Percentiles rank a stretch among this genome's conserved stretches.
These are phyloP conservation scores for Suhomyces panamericanus DNA, from an alignment of 1,139 yeast genomes.

Conservation along the genomic window DNA sequence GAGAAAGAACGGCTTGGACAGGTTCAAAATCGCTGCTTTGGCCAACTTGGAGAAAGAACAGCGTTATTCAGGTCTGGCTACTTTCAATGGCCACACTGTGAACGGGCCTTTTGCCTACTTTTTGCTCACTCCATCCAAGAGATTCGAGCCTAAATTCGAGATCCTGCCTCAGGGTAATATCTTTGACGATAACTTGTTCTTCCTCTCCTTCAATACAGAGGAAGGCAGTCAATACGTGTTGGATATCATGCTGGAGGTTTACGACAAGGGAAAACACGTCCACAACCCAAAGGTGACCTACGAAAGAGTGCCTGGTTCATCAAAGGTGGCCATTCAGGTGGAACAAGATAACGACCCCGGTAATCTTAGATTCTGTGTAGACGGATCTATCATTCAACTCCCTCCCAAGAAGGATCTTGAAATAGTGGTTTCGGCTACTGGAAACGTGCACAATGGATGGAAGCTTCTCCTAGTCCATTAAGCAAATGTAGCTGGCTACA, in stretches of 20 bases:
- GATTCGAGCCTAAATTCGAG: conserved; percentile 65
- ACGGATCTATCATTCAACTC: conserved; percentile 45
- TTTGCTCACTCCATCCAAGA: conserved; percentile 59
- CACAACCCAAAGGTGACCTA: conserved; percentile 47
- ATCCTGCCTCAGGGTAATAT: conserved; percentile 73
- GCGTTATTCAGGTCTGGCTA: conserved; percentile 46
- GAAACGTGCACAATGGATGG: conserved; percentile 29
- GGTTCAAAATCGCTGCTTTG: conserved; percentile 71
- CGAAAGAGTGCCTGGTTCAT: conserved; percentile 27
- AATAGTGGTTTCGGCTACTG: conserved; percentile 20
- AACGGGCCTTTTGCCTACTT: conserved; percentile 63
- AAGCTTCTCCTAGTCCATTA: conserved; percentile 17
- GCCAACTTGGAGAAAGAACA: conserved; percentile 52
- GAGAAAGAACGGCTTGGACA: conserved; percentile 59
- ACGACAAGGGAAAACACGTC: conserved; percentile 58
- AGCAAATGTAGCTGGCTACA: not conserved
- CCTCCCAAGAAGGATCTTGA: conserved; percentile 28
- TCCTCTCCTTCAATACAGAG: conserved; percentile 54
- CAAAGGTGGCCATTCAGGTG: conserved; percentile 29
- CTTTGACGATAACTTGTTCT: conserved; percentile 48
- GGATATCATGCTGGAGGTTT: conserved; percentile 60
- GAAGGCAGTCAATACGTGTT: conserved; percentile 37
- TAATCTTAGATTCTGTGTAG: conserved; percentile 52
- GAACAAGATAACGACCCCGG: conserved; percentile 18
- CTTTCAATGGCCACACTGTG: conserved; percentile 15